Base-by-base conservation (phyloP, 164 flowering plant species). In the Macadamia integrifolia region DNA sequence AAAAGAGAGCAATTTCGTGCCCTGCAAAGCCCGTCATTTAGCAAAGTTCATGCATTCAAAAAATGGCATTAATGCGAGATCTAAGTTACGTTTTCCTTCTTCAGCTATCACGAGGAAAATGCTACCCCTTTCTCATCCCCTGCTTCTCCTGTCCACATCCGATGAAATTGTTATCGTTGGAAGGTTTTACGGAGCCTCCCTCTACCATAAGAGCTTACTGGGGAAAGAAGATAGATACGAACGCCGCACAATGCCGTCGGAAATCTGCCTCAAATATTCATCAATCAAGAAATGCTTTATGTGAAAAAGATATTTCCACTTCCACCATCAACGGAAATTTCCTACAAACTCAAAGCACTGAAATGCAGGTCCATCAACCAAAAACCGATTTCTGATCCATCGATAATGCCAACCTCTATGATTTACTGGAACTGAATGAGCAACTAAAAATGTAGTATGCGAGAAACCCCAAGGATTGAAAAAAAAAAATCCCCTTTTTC, bases 71-170 rank as follows among this genome's bases (percentile, higher is more conserved):
- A 65, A 65, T 52, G 46, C 57, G 59, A 52, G 6, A 53, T 53
- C 58, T 9, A 9, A n/a, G 59, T 65, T 32, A 17, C 15, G 12
- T 6, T 46, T 46, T 46, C 50, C 40, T 46, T 50, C 44, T 31
- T 65, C 28, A 65, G 31, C 56, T 50, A 23, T 66, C 40, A 58
- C 69, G 32, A 66, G 40, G 23, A 5, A 66, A 58, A 58, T 42
- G 23, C 29, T 43, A 28, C 49, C 9, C n/a, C 23, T n/a, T 56
- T 28, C 8, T 18, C 23, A 23, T 58, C 13, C 58, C 3, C 40
- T 35, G 40, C 31, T 58, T 58, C 62, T 58, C 60, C 60, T 29
- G 40, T 13, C 23, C 31, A 3, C 18, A 3, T 15, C 17, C 56
- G 50, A 46, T 46, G 50, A 9, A 46, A 46, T 46, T 9, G 50